Conservation (phyloP, 805 yeast genomes). For the Wickerhamomyces canadensis region DNA sequence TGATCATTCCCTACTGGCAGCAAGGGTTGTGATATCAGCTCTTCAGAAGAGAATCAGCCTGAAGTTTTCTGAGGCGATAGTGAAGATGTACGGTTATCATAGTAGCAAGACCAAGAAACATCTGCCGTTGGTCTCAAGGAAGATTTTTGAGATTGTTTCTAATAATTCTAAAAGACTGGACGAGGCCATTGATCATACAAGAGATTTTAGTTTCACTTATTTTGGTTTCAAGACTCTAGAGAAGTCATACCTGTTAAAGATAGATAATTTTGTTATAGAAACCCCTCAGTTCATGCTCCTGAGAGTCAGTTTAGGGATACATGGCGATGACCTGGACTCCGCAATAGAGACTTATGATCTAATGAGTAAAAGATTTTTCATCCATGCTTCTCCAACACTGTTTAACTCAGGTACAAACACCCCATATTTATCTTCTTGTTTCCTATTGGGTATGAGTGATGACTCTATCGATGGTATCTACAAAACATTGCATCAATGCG, state of each 20-base stretch:
- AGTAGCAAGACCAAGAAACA: constrained; percentile 73
- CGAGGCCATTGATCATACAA: constrained; percentile 64
- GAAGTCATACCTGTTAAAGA: constrained; percentile 72
- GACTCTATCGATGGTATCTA: constrained; percentile 96
- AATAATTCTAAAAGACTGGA: constrained; percentile 60
- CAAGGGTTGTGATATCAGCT: constrained; percentile 91
- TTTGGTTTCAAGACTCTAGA: constrained; percentile 92
- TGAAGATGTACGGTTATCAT: constrained; percentile 67
- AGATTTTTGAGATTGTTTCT: constrained; percentile 54
- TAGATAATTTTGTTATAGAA: constrained; percentile 67
- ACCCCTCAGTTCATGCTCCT: constrained; percentile 87
- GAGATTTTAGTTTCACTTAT: constrained; percentile 75
- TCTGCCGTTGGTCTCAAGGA: constrained; percentile 56
- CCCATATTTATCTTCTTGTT: constrained; percentile 88
- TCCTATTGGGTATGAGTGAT: constrained; percentile 83
- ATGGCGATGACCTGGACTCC: constrained; percentile 56
- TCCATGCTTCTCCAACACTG: constrained; percentile 93
- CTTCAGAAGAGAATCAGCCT: constrained; percentile 92
- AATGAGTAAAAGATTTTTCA: constrained; percentile 84
- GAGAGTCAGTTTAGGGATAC: constrained; percentile 92
- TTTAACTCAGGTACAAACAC: constrained; percentile 89
- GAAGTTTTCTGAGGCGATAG: constrained; percentile 72
- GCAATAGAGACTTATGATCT: constrained; percentile 79
- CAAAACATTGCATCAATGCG: constrained; percentile 81
- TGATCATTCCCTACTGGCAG: constrained; percentile 93